These are phyloP conservation scores for Nicotiana attenuata DNA, from an alignment of 257 asterid species.

Conservation along the genomic window DNA sequence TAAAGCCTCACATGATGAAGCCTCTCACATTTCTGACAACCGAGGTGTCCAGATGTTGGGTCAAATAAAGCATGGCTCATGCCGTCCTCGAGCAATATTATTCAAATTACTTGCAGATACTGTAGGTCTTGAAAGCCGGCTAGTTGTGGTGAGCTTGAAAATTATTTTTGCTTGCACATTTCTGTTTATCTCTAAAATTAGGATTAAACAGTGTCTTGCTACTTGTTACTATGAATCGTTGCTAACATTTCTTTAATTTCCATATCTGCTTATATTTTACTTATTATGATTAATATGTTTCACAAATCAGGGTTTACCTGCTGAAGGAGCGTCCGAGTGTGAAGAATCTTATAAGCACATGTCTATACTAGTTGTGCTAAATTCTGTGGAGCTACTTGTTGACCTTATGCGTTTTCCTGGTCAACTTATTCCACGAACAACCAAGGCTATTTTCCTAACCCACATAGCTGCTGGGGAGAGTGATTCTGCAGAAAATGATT, in stretches of 20 bases:
- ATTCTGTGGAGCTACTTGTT: constrained; percentile 72
- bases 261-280: constrained; percentile 7
- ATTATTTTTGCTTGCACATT: background rate
- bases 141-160: constrained; percentile 70
- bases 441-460: constrained; percentile 74
- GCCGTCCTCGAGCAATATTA: constrained; percentile 89
- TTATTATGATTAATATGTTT: constrained; percentile 9
- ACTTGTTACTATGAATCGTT: background rate
- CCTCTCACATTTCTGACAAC: constrained; percentile 46
- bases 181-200: constrained; percentile 1
- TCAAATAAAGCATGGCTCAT: constrained; percentile 84
- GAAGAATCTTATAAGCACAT: constrained; percentile 85
- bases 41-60: constrained; percentile 84
- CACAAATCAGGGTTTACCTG: constrained; percentile 76
- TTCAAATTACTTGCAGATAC: constrained; percentile 97
- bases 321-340: constrained; percentile 76
- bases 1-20: constrained; percentile 58
- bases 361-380: constrained; percentile 77
- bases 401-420: constrained; percentile 92
- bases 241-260: constrained; percentile 9
- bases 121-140: constrained; percentile 87
- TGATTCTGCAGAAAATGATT: constrained; percentile 99
- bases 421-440: constrained; percentile 71
- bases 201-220: background rate
- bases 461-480: constrained; percentile 97